phyloP scores from a whole-genome alignment of 805 yeast species.

The Saccharomyces cerevisiae region DNA sequence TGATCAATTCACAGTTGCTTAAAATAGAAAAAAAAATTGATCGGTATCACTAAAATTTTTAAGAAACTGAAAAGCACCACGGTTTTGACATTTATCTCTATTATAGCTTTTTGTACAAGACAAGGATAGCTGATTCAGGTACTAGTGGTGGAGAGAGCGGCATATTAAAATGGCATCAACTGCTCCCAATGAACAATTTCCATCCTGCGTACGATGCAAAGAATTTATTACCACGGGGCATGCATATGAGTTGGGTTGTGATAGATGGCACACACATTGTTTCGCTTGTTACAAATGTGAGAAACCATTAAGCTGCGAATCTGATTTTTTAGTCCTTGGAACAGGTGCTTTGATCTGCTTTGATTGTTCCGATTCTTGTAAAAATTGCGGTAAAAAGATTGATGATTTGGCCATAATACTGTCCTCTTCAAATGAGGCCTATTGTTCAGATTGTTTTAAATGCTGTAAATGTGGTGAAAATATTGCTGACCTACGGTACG shows the following conservation, averaged over 20 bases:
- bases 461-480: constrained; percentile 81
- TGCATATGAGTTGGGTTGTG: constrained; percentile 90
- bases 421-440: constrained; percentile 93
- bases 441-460: constrained; percentile 81
- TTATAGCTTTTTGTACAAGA: background rate
- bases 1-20: background rate
- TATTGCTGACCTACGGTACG: constrained; percentile 83
- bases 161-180: background rate
- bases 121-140: background rate
- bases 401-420: constrained; percentile 78
- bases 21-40: background rate
- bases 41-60: background rate
- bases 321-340: constrained; percentile 85
- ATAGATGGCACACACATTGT: constrained; percentile 93
- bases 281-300: constrained; percentile 83
- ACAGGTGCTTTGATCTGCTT: constrained; percentile 88
- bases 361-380: constrained; percentile 87
- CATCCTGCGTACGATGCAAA: constrained; percentile 37
- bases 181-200: constrained; percentile 5
- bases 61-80: background rate
- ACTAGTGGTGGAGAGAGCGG: background rate
- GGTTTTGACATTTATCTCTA: background rate
- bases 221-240: constrained; percentile 74
- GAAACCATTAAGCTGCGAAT: constrained; percentile 70
- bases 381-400: constrained; percentile 78